phyloP scores from a whole-genome alignment of 331 rosid genomes.

The Saraca asoca region DNA sequence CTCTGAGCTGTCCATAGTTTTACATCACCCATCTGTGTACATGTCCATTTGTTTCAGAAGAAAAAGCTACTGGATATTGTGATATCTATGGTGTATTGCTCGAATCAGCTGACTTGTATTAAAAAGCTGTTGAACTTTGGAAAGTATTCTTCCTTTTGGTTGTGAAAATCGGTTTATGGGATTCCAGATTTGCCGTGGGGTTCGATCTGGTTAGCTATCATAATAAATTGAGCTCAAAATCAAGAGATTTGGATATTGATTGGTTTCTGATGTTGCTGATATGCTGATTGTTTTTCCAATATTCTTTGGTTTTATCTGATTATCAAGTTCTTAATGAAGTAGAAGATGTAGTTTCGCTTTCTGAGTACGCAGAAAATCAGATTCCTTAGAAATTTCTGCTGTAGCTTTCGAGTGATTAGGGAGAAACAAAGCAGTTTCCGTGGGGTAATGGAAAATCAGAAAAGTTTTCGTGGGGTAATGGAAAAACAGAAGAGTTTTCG shows the following conservation, averaged over 20 bases:
- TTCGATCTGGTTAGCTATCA: conserved; percentile 18
- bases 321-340: conserved; percentile 1
- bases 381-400: no score
- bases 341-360: not conserved
- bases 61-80: no score
- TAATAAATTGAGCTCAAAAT: conserved; percentile 3
- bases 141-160: no score
- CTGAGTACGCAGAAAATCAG: no score
- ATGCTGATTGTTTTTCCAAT: not conserved
- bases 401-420: conserved; percentile 33
- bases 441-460: conserved; percentile 46
- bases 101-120: no score
- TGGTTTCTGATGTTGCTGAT: not conserved
- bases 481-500: conserved; percentile 88
- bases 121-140: no score
- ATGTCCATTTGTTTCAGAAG: no score
- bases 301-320: conserved; percentile 17
- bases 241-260: conserved; percentile 16
- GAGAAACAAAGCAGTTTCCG: conserved; percentile 49
- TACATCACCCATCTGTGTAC: no score
- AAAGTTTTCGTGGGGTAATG: conserved; percentile 49
- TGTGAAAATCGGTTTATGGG: conserved; percentile 14
- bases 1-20: no score
- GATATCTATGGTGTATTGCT: no score
- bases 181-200: conserved; percentile 27